Evolutionary conservation across 179 eudicot genomes (phyloP), one percentile per base, ranked within the genome.

Genomic region (Drosera spatulata): DNA sequence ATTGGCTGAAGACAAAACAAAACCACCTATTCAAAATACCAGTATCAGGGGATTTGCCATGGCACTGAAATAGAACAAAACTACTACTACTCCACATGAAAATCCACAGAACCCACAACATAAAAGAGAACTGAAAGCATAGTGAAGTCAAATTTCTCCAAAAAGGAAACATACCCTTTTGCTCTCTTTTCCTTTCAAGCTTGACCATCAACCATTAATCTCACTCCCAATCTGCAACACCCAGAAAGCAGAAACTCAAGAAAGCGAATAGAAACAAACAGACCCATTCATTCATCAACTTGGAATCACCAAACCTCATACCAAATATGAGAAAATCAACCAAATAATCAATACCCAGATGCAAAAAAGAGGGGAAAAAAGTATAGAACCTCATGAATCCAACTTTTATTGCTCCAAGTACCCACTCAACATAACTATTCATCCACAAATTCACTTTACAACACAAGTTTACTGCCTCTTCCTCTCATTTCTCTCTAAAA

Each of bases 381-480:
- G 38, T 39, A 6, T 33, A 10, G 22, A 46, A 64, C 58, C 69
- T 60, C 57, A 59, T 22, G 33, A 22, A 22, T 22, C 33, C 33
- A 22, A 22, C 33, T 22, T 22, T 22, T 22, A 22, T 22, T 22
- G 33, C 33, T 22, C 33, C 33, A 22, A 22, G 33, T 22, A 22
- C 33, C 33, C 33, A 22, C 33, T 22, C 33, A 22, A 22, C 33
- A 22, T 22, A 22, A 22, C 33, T 1, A 22, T 22, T 22, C 33
- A 22, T 22, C 33, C 33, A 22, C 33, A 22, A 22, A 22, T 22
- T 22, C 33, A 22, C 33, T 22, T 22, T 22, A 22, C 33, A 22
- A 22, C 33, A 59, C 55, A 69, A 69, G 76, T 77, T 72, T 77
- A 76, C 73, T 72, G 38, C 56, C 7, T 41, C 50, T 50, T 59